A percentile compares a stretch with the other conserved stretches of the same genome.
Evolutionary conservation across 768 basidiomycete species (phyloP).

Genomic region (Rhizopogon rudus): DNA sequence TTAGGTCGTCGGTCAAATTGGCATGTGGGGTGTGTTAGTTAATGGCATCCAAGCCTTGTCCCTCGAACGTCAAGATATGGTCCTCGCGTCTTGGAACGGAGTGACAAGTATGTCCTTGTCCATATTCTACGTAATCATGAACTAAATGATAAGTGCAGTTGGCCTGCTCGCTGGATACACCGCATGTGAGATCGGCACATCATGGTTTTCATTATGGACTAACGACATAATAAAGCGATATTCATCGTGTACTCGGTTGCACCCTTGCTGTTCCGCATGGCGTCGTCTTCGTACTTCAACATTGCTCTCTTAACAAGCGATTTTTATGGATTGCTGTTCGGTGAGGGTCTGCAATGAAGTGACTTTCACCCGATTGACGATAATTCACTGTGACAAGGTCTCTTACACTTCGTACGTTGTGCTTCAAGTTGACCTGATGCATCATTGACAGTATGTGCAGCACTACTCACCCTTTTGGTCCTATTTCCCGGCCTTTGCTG

Average conservation of each 20-base stretch:
- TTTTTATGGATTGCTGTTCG: conserved; percentile 77
- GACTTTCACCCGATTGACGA: background rate
- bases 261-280: conserved; percentile 70
- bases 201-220: background rate
- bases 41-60: conserved; percentile 65
- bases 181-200: conserved; percentile 11
- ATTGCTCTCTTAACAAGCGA: conserved; percentile 72
- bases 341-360: conserved; percentile 1
- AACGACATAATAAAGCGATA: conserved; percentile 44
- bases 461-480: conserved; percentile 80
- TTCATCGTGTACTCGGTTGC: conserved; percentile 76
- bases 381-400: background rate
- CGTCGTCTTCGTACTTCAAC: conserved; percentile 77
- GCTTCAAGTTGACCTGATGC: background rate
- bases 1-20: conserved; percentile 69
- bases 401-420: conserved; percentile 6
- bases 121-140: background rate
- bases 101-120: conserved; percentile 42
- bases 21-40: conserved; percentile 73
- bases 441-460: conserved; percentile 25
- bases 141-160: conserved; percentile 19
- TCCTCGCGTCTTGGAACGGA: conserved; percentile 59
- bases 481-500: conserved; percentile 69
- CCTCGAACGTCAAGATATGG: conserved; percentile 62
- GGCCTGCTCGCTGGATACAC: conserved; percentile 43